A percentile compares a stretch with the other conserved stretches of the same genome.
Conservation (phyloP, 371 early-diverging fungal species). For the Massospora cicadina region DNA sequence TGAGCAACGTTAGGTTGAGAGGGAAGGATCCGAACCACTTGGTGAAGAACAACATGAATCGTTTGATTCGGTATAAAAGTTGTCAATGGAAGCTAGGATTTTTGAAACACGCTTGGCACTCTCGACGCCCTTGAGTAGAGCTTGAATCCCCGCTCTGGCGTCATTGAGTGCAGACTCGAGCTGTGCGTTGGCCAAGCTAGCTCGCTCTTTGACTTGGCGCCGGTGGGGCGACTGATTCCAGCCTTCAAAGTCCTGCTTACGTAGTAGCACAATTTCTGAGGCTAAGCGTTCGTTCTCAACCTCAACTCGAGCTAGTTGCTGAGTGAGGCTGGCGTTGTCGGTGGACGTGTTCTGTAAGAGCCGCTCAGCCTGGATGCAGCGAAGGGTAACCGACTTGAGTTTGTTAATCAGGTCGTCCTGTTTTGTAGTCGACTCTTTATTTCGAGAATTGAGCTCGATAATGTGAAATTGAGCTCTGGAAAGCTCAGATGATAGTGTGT, state of each 20-base stretch:
- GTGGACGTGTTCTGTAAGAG: background rate
- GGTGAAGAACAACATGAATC: background rate
- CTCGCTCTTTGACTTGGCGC: background rate
- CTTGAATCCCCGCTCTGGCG: background rate
- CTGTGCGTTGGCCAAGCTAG: background rate
- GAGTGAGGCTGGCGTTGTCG: background rate
- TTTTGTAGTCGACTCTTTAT: background rate
- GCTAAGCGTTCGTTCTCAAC: background rate
- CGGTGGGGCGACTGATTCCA: background rate
- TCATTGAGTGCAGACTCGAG: background rate
- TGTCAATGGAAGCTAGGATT: background rate
- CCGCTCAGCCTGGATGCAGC: conserved; percentile 5
- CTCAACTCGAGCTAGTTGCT: background rate
- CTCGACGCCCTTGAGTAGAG: background rate
- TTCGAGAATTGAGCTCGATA: background rate
- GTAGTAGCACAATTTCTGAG: background rate
- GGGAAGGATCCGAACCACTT: background rate
- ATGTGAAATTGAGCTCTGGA: conserved; percentile 6
- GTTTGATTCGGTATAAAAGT: background rate
- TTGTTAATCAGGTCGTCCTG: background rate
- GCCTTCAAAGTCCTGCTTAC: background rate
- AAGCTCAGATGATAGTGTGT: background rate
- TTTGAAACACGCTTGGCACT: background rate
- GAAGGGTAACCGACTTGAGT: background rate
- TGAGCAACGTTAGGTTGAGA: background rate